phyloP scores from a whole-genome alignment of 2,329 filamentous ascomycete genomes.

The Fusarium pseudonygamai region DNA sequence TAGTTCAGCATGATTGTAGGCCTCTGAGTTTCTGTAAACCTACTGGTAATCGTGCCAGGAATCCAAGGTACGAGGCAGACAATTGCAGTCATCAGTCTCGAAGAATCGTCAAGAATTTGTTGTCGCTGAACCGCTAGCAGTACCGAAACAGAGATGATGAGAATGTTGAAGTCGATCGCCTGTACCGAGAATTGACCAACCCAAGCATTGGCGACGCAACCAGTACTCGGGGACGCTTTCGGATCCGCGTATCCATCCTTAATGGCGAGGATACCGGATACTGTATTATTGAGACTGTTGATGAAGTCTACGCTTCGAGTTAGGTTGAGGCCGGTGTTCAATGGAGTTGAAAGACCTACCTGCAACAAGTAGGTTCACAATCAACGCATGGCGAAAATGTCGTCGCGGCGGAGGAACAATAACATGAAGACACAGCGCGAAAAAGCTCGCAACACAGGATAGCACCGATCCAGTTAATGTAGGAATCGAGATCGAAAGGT shows the following conservation, averaged over 20 bases:
- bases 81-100: neutral
- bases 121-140: neutral
- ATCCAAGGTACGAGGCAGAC: neutral
- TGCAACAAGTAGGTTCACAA: constrained; percentile 2
- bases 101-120: neutral
- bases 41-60: neutral
- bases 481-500: neutral
- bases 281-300: neutral
- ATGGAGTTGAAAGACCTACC: neutral
- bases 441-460: neutral
- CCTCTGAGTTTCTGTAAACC: rapidly evolving
- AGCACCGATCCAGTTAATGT: neutral
- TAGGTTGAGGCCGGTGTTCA: rapidly evolving
- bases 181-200: neutral
- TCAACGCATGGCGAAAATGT: neutral
- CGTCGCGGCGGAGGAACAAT: neutral
- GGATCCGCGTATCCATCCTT: neutral
- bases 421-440: neutral
- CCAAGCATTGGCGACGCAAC: neutral
- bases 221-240: neutral
- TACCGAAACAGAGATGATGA: neutral
- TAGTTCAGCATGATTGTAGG: rapidly evolving
- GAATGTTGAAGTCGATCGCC: neutral
- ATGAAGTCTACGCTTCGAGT: neutral
- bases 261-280: neutral